Conservation (phyloP, 805 yeast species). For the Yamadazyma akitaensis region DNA sequence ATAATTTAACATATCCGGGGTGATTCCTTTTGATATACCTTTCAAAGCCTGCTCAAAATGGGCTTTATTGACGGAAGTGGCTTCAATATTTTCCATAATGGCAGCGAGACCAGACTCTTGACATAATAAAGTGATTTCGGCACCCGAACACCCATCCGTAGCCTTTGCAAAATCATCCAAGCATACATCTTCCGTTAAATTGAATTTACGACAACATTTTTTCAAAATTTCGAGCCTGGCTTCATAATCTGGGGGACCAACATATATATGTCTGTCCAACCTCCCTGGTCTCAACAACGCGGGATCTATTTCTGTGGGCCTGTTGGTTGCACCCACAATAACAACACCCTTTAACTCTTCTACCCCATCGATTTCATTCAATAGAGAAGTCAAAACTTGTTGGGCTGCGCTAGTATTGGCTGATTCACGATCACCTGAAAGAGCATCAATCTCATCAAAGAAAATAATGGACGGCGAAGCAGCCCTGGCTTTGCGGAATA, state of each 20-base stretch:
- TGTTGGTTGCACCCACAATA: conserved; percentile 92
- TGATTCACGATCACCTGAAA: conserved; percentile 71
- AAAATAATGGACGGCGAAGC: conserved; percentile 93
- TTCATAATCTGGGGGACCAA: conserved; percentile 81
- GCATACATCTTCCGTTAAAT: conserved; percentile 43
- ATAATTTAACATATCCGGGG: conserved; percentile 78
- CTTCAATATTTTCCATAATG: conserved; percentile 69
- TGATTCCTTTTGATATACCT: conserved; percentile 74
- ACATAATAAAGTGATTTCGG: conserved; percentile 86
- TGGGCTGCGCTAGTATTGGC: conserved; percentile 65
- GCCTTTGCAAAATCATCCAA: conserved; percentile 51
- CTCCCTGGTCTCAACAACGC: conserved; percentile 96
- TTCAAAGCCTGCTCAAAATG: conserved; percentile 73
- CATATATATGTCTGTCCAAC: conserved; percentile 88
- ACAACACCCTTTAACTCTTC: conserved; percentile 93
- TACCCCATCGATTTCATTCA: conserved; percentile 96
- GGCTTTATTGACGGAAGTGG: conserved; percentile 48
- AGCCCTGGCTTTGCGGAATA: conserved; percentile 89
- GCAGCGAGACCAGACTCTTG: conserved; percentile 97
- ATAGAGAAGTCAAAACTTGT: conserved; percentile 82
- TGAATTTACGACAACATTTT: conserved; percentile 67
- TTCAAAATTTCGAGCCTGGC: conserved; percentile 77
- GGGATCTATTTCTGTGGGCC: conserved; percentile 91
- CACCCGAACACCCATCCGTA: conserved; percentile 95
- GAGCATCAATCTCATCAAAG: conserved; percentile 95